phyloP scores from a whole-genome alignment of 257 asterid genomes.

The Penstemon newberryi region DNA sequence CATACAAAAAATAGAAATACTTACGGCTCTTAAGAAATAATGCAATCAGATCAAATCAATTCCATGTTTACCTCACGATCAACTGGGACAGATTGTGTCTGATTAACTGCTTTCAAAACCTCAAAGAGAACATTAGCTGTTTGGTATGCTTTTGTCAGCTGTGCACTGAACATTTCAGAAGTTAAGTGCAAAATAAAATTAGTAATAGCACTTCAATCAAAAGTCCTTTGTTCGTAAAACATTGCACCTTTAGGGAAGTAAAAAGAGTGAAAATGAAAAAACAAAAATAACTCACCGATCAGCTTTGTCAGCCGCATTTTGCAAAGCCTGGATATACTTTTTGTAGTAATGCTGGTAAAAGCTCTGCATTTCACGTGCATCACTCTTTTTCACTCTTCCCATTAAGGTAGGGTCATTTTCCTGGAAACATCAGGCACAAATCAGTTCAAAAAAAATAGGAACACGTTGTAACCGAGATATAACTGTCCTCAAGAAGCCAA shows the following conservation, averaged over 20 bases:
- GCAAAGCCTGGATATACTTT: slow-evolving; percentile 96
- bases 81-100: slow-evolving; percentile 93
- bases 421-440: slow-evolving; percentile 43
- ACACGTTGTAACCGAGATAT: slow-evolving; percentile 8
- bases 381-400: slow-evolving; percentile 99
- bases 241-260: slow-evolving; percentile 23
- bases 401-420: slow-evolving; percentile 96
- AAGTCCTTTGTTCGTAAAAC: not conserved
- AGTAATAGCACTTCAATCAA: slow-evolving; percentile 3
- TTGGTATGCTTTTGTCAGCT: slow-evolving; percentile 96
- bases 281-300: slow-evolving; percentile 67
- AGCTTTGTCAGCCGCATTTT: slow-evolving; percentile 97
- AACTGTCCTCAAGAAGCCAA: not conserved
- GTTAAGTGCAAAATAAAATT: slow-evolving; percentile 15
- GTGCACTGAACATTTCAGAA: slow-evolving; percentile 69
- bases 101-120: slow-evolving; percentile 97
- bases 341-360: slow-evolving; percentile 97
- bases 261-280: not conserved
- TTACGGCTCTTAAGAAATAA: slow-evolving; percentile 19
- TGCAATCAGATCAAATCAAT: slow-evolving; percentile 16
- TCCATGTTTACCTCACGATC: slow-evolving; percentile 82
- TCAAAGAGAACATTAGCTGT: slow-evolving; percentile 98
- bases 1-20: slow-evolving; percentile 21
- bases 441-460: slow-evolving; percentile 10
- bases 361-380: slow-evolving; percentile 99